phyloP scores from a whole-genome alignment of 192 early-diverging fungal genomes.

The Mortierella hygrophila region DNA sequence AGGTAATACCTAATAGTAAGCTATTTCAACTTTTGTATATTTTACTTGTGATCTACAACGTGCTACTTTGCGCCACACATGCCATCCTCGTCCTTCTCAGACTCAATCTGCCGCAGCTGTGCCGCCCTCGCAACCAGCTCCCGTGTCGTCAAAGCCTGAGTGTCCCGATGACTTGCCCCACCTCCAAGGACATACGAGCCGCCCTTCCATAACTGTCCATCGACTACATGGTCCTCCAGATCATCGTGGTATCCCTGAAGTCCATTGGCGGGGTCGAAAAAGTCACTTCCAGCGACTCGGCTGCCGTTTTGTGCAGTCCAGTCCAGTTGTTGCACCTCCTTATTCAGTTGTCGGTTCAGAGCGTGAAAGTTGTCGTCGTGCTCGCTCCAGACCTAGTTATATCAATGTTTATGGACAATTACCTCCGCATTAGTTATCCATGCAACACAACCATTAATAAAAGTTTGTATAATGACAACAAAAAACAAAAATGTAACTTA shows the following conservation, averaged over 20 bases:
- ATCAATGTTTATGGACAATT: not conserved
- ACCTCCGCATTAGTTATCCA: not conserved
- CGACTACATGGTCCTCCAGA: slow-evolving; percentile 51
- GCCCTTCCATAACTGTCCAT: slow-evolving; percentile 57
- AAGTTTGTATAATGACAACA: not conserved
- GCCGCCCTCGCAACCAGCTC: slow-evolving; percentile 71
- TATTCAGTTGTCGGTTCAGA: slow-evolving; percentile 80
- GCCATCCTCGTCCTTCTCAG: slow-evolving; percentile 76
- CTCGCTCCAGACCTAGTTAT: slow-evolving; percentile 63
- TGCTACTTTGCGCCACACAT: slow-evolving; percentile 37
- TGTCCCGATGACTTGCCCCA: not conserved
- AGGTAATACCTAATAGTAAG: no score
- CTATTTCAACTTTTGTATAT: not conserved
- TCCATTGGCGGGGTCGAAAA: slow-evolving; percentile 58
- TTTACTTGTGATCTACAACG: not conserved
- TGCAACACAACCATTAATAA: not conserved
- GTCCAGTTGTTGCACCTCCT: slow-evolving; percentile 68
- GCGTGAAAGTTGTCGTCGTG: slow-evolving; percentile 83
- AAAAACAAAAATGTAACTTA: slow-evolving; percentile 22
- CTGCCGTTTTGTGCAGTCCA: slow-evolving; percentile 60
- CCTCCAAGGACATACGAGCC: slow-evolving; percentile 76
- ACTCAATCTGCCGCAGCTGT: slow-evolving; percentile 67
- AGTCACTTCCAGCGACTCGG: slow-evolving; percentile 47
- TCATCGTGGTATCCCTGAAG: slow-evolving; percentile 42
- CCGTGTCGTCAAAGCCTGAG: slow-evolving; percentile 40